Evolutionary conservation across 1,284 basidiomycete species (phyloP).

Genomic region (Ustilago bromivora): DNA sequence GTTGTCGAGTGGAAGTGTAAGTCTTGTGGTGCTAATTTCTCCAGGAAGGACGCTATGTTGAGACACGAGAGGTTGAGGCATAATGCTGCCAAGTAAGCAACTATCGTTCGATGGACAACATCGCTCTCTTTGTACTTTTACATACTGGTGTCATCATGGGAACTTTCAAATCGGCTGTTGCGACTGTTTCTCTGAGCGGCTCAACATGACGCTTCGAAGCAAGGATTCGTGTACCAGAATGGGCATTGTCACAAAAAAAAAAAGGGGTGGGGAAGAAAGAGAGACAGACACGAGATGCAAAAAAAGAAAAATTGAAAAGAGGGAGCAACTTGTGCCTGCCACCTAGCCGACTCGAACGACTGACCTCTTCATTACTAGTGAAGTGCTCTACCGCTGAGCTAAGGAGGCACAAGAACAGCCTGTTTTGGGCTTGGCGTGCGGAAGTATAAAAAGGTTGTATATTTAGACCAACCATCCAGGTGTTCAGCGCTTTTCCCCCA

Average conservation of each 20-base stretch:
- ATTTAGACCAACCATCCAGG: background rate
- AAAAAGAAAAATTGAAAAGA: background rate
- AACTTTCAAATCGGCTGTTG: no score
- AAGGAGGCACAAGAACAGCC: constrained; percentile 11
- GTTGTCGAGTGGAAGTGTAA: constrained; percentile 69
- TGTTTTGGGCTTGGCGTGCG: background rate
- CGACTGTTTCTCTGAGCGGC: no score
- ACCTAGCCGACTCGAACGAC: constrained; percentile 56
- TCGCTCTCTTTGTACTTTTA: no score
- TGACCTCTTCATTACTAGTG: constrained; percentile 25
- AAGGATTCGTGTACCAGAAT: no score
- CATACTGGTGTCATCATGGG: no score
- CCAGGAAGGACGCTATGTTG: constrained; percentile 65
- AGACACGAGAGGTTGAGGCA: constrained; percentile 62
- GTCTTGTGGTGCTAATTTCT: constrained; percentile 54
- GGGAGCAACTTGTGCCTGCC: constrained; percentile 27
- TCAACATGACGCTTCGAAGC: no score
- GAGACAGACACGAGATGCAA: background rate
- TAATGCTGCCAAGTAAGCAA: constrained; percentile 37
- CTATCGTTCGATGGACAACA: background rate
- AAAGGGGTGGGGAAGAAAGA: no score
- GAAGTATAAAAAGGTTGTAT: background rate
- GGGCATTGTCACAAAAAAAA: no score
- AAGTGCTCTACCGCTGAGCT: constrained; percentile 25
- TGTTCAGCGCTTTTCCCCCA: background rate